Percentiles rank a stretch among this genome's conserved stretches.
phyloP scores from a whole-genome alignment of 1,139 yeast genomes.

The Geotrichum phurueaensis region DNA sequence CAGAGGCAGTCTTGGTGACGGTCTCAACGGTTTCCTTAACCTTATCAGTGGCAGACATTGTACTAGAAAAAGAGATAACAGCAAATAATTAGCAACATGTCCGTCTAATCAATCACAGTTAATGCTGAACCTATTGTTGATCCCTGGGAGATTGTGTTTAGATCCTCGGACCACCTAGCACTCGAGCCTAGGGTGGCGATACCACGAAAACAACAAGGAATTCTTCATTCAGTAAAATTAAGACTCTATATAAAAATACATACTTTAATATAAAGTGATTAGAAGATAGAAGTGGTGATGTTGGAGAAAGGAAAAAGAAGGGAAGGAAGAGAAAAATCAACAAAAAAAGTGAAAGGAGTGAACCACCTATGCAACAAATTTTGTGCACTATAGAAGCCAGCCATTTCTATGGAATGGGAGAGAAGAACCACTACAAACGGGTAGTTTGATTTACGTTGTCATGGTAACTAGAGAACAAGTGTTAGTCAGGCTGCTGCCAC shows the following conservation, averaged over 20 bases:
- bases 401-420: neutral
- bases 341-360: neutral
- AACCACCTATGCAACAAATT: neutral
- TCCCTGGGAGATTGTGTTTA: neutral
- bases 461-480: neutral
- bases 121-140: neutral
- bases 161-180: neutral
- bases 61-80: neutral
- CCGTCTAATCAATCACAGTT: neutral
- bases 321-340: neutral
- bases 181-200: neutral
- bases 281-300: neutral
- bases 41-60: constrained; percentile 16
- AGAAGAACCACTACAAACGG: neutral
- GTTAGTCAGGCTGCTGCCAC: neutral
- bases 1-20: constrained; percentile 56
- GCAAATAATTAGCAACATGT: neutral
- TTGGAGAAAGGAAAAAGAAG: neutral
- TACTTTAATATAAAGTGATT: neutral
- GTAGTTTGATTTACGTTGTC: neutral
- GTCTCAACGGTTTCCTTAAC: constrained; percentile 14
- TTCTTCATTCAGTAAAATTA: neutral
- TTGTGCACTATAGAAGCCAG: neutral
- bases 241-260: neutral
- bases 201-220: neutral